These are phyloP conservation scores for Phialocephala sp. DNA, from an alignment of 2,329 filamentous ascomycete genomes.

Conservation along the genomic window DNA sequence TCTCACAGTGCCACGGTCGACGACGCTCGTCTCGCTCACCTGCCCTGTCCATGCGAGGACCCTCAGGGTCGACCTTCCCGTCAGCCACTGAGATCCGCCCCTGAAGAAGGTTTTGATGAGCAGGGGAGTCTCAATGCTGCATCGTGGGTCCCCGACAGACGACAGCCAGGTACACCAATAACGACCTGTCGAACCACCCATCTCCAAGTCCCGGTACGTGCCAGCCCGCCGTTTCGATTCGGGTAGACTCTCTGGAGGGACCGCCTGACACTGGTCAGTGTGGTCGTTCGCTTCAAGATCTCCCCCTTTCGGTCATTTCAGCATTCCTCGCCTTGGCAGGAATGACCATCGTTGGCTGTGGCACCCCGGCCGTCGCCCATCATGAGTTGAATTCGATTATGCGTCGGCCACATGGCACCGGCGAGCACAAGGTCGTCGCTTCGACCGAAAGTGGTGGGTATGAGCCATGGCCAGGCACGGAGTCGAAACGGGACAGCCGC, in stretches of 20 bases:
- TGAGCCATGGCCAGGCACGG: constrained; percentile 20
- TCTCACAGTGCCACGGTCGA: background rate
- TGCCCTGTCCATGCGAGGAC: constrained; percentile 1
- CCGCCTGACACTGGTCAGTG: constrained; percentile 34
- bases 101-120: constrained; percentile 16
- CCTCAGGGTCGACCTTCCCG: background rate
- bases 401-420: constrained; percentile 32
- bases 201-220: constrained; percentile 11
- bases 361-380: constrained; percentile 25
- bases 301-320: constrained; percentile 16
- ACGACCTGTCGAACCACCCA: constrained; percentile 14
- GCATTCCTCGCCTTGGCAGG: constrained; percentile 28
- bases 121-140: constrained; percentile 30
- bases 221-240: constrained; percentile 32
- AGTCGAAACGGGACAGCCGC: constrained; percentile 13
- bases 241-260: constrained; percentile 24
- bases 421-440: constrained; percentile 27
- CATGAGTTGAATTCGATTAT: constrained; percentile 32
- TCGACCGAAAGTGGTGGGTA: constrained; percentile 24
- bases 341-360: constrained; percentile 32
- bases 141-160: constrained; percentile 21
- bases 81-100: constrained; percentile 2
- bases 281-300: constrained; percentile 20
- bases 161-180: constrained; percentile 12
- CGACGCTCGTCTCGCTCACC: background rate